phyloP scores from a whole-genome alignment of 108 stramenopile genomes.

The Bacterosira constricta region DNA sequence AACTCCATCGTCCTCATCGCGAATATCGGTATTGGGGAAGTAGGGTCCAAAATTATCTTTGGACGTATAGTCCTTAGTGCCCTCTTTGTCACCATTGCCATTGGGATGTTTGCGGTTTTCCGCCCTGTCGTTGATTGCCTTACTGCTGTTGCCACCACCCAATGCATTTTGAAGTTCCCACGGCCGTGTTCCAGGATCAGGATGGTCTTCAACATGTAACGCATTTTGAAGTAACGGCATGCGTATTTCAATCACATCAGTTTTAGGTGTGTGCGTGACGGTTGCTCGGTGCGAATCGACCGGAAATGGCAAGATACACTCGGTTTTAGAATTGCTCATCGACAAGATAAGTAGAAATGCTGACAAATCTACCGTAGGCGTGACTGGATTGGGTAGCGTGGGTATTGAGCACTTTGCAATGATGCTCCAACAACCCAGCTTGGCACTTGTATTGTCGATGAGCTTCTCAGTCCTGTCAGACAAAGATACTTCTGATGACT shows the following conservation, averaged over 20 bases:
- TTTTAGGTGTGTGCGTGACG: constrained; percentile 3
- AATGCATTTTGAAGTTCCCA: constrained; percentile 36
- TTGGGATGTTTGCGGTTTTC: too few relatives aligned
- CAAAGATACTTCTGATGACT: background rate
- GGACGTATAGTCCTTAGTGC: background rate
- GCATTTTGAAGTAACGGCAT: constrained; percentile 33
- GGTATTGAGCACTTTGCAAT: constrained; percentile 21
- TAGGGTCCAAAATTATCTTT: background rate
- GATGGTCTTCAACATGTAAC: constrained; percentile 2
- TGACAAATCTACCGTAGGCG: constrained; percentile 15
- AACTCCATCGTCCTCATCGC: background rate
- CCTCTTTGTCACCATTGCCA: background rate
- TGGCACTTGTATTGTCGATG: background rate
- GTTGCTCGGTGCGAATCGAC: constrained; percentile 18
- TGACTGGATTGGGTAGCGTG: background rate
- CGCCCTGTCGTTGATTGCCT: background rate
- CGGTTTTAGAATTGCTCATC: constrained; percentile 10
- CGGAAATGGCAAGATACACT: constrained; percentile 40
- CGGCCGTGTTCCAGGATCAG: constrained; percentile 44
- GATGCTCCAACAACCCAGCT: background rate
- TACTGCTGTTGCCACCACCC: background rate
- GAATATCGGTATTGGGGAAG: background rate
- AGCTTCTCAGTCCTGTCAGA: background rate
- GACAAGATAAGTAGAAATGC: constrained; percentile 24
- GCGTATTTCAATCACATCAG: constrained; percentile 13